A percentile compares a stretch with the other conserved stretches of the same genome.
phyloP scores from a whole-genome alignment of 345 rosid species.

The Heritiera littoralis region DNA sequence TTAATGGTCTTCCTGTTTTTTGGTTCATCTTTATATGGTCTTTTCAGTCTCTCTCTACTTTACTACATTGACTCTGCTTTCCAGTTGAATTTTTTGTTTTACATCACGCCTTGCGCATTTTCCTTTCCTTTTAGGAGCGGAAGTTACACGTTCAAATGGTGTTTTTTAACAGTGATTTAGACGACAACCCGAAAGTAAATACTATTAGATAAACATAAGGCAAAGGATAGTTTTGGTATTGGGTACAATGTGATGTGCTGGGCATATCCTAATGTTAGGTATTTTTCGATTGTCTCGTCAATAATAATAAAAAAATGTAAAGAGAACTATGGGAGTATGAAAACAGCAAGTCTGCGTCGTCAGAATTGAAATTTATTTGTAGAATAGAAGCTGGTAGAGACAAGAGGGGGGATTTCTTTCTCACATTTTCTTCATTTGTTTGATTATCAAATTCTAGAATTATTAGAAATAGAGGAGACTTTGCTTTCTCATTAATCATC shows the following conservation, averaged over 20 bases:
- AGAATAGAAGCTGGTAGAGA: neutral
- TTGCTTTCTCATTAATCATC: too few relatives aligned
- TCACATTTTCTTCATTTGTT: too few relatives aligned
- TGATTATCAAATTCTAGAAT: too few relatives aligned
- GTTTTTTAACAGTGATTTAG: too few relatives aligned
- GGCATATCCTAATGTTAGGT: neutral
- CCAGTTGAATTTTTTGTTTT: neutral
- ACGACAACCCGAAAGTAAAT: too few relatives aligned
- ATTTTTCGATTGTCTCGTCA: neutral
- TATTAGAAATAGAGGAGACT: too few relatives aligned
- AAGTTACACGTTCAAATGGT: too few relatives aligned
- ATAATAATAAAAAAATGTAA: too few relatives aligned
- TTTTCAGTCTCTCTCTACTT: neutral
- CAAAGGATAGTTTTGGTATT: neutral
- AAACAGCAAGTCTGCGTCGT: neutral
- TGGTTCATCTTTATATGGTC: too few relatives aligned
- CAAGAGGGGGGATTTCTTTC: neutral
- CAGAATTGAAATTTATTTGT: neutral
- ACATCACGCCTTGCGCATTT: too few relatives aligned
- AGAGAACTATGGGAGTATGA: neutral
- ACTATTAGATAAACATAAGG: neutral
- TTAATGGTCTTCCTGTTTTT: too few relatives aligned
- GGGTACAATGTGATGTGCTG: neutral
- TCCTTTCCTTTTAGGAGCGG: too few relatives aligned
- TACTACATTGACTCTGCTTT: neutral